Percentiles rank a stretch among this genome's conserved stretches.
phyloP scores from a whole-genome alignment of 2,329 filamentous ascomycete species.

The Aspergillus awamori region DNA sequence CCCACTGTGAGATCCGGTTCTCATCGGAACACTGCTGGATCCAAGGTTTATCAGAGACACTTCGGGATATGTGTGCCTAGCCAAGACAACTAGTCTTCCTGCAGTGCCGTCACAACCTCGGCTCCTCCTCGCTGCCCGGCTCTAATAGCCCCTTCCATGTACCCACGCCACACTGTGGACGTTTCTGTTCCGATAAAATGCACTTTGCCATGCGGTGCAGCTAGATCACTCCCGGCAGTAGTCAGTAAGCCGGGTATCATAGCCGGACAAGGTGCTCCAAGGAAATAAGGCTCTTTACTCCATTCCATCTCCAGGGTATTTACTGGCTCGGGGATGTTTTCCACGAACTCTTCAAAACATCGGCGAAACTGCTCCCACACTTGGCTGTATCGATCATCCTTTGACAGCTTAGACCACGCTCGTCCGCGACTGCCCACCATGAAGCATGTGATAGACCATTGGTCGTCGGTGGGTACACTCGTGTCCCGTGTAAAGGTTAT shows the following conservation, averaged over 20 bases:
- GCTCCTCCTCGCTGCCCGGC: background rate
- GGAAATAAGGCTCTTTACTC: conserved; percentile 42
- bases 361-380: conserved; percentile 1
- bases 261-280: conserved; percentile 43
- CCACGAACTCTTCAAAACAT: background rate
- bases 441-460: conserved; percentile 46
- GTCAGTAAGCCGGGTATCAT: background rate
- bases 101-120: background rate
- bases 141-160: background rate
- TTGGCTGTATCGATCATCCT: conserved; percentile 16
- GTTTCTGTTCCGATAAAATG: background rate
- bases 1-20: no score
- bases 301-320: conserved; percentile 37
- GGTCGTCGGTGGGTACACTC: conserved; percentile 28
- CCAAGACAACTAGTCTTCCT: background rate
- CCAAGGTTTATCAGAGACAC: background rate
- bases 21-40: no score
- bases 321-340: background rate
- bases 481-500: conserved; percentile 52
- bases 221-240: background rate
- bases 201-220: background rate
- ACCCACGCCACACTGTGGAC: background rate
- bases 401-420: conserved; percentile 30
- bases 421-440: conserved; percentile 40
- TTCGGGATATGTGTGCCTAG: background rate